Evolutionary conservation across 2,329 filamentous ascomycete species (phyloP), one percentile per base, ranked within the genome.

Genomic region (Coleophoma eucalyptorum): DNA sequence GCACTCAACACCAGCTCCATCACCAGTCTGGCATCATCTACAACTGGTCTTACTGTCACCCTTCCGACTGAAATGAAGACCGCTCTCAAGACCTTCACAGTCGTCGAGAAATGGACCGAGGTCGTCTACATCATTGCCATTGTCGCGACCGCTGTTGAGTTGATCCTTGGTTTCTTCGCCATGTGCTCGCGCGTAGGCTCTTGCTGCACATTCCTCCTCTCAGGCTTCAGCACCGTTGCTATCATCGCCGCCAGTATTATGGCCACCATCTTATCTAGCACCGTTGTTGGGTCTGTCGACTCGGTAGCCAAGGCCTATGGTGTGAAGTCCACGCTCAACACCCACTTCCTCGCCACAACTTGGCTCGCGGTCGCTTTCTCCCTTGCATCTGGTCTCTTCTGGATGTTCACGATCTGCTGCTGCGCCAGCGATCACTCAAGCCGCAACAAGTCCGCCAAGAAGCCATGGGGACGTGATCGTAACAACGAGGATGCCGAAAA

Each of bases 381-480:
- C 55, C 66, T 94, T 33, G 89, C 70, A 40, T 86, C 87, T 7
- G 83, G 81, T 57, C 72, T 96, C 66, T 97, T 97, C 86, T 97
- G 94, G 93, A 74, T 92, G 65, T 83, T 95, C 69, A 90, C 85
- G 69, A 81, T 88, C 63, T 97, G 93, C 86, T 97, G 92, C 83
- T 96, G 92, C 78, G 59, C 55, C 2, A 20, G 57, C 13, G 52
- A 61, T 21, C 51, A 56, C 47, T 44, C 42, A 6, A 44, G 42
- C 42, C 44, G 55, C 19, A 58, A 52, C 21, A 35, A 26, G 15
- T 37, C 34, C 13, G 32, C 26, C 26, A 59, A 65, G 57, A 38
- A 38, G 35, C 16, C 35, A 38, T n/a, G 35, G 15, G 49, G 54
- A 55, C 65, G 56, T 64, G 61, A 57, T 40, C 55, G 59, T 49